These are phyloP conservation scores for Piper betle DNA, from an alignment of 164 flowering plant species.

Conservation along the genomic window DNA sequence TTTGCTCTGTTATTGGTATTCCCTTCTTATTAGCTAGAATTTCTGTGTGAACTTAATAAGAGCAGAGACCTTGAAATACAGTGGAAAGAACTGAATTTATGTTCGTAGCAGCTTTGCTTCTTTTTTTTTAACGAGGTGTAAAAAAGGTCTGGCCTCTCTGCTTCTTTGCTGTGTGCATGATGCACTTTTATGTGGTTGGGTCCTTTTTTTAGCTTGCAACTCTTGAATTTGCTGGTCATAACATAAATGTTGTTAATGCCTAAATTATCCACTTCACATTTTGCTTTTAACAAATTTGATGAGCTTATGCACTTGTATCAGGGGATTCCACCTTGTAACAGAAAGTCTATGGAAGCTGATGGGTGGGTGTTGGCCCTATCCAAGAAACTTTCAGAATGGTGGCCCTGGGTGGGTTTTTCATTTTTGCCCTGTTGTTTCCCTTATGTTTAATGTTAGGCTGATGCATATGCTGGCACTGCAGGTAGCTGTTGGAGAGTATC, in stretches of 20 bases:
- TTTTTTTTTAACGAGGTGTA: too few species aligned
- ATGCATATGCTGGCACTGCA: slow-evolving; percentile 11
- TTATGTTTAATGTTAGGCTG: background rate
- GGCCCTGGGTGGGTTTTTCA: slow-evolving; percentile 73
- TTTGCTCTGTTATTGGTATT: background rate
- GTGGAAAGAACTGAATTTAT: too few species aligned
- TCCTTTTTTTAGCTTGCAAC: background rate
- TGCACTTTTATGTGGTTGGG: background rate
- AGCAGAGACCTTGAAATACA: too few species aligned
- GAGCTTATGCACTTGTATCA: slow-evolving; percentile 9
- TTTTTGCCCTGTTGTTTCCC: background rate
- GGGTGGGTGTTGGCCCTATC: slow-evolving; percentile 61
- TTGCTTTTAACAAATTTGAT: background rate
- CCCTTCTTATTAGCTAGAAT: background rate
- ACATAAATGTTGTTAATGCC: background rate
- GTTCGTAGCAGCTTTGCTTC: too few species aligned
- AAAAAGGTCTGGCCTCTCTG: too few species aligned
- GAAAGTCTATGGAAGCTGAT: slow-evolving; percentile 31
- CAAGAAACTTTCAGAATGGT: slow-evolving; percentile 64
- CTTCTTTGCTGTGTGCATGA: too few species aligned
- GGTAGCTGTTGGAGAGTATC: slow-evolving; percentile 83
- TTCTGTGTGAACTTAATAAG: too few species aligned
- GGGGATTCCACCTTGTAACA: slow-evolving; percentile 72
- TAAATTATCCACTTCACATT: background rate
- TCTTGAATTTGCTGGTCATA: too few species aligned